Percentiles rank a stretch among this genome's conserved stretches.
These are phyloP conservation scores for Aspergillus awamori DNA, from an alignment of 2,329 filamentous ascomycete species.

Conservation along the genomic window DNA sequence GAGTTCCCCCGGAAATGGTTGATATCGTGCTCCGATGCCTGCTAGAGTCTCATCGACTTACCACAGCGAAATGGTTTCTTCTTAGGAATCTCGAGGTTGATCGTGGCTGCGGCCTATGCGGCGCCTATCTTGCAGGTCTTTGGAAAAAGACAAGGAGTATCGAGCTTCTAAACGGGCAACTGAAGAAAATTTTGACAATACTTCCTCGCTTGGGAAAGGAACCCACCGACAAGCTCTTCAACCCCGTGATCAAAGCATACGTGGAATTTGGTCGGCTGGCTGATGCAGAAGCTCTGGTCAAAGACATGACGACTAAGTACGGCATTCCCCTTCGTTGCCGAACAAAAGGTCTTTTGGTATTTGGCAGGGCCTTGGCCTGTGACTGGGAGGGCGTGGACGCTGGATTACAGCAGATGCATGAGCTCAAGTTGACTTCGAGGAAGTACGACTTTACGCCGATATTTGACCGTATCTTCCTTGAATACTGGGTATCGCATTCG, in stretches of 20 bases:
- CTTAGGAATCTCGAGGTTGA: slow-evolving; percentile 38
- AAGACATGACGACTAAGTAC: slow-evolving; percentile 39
- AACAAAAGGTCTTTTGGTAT: slow-evolving; percentile 42
- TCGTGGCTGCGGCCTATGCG: slow-evolving; percentile 37
- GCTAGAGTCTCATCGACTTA: slow-evolving; percentile 42
- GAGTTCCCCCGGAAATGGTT: slow-evolving; percentile 34
- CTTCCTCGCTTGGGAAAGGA: slow-evolving; percentile 33
- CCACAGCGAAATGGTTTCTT: slow-evolving; percentile 41
- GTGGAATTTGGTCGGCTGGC: slow-evolving; percentile 40
- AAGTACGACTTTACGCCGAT: slow-evolving; percentile 34
- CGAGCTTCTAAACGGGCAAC: slow-evolving; percentile 39
- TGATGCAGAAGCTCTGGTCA: slow-evolving; percentile 39
- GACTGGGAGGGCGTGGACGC: slow-evolving; percentile 45
- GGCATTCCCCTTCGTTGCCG: slow-evolving; percentile 35
- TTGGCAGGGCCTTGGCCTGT: slow-evolving; percentile 39
- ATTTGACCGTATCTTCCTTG: slow-evolving; percentile 46
- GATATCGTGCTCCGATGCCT: slow-evolving; percentile 42
- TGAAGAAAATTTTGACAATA: slow-evolving; percentile 33
- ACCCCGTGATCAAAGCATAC: slow-evolving; percentile 44
- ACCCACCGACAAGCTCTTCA: slow-evolving; percentile 44
- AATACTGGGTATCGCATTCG: slow-evolving; percentile 44
- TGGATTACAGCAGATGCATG: slow-evolving; percentile 44
- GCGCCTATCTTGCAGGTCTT: slow-evolving; percentile 40
- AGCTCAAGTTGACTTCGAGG: slow-evolving; percentile 33
- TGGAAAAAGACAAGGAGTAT: slow-evolving; percentile 46